Percentiles rank a stretch among this genome's conserved stretches.
Evolutionary conservation across 805 yeast genomes (phyloP).

Genomic region (Starmerella bombicola): DNA sequence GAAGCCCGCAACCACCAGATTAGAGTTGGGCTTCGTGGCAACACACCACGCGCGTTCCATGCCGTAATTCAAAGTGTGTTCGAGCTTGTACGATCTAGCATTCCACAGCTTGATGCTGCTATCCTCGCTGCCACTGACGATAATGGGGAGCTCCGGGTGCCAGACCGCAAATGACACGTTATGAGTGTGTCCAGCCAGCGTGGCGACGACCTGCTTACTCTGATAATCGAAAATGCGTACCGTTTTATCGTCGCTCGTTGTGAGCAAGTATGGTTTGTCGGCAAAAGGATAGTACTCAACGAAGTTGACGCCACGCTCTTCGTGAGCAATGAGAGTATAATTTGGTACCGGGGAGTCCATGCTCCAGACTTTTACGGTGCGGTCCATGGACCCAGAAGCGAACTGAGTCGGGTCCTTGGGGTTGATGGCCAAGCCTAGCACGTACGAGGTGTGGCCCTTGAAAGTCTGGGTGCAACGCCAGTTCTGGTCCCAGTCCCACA

Average conservation of each 20-base stretch:
- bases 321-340: conserved; percentile 84
- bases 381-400: conserved; percentile 93
- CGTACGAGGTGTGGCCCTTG: conserved; percentile 92
- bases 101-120: conserved; percentile 92
- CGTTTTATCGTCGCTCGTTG: conserved; percentile 82
- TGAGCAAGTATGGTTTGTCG: conserved; percentile 90
- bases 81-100: conserved; percentile 83
- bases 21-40: conserved; percentile 57
- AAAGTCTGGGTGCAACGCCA: conserved; percentile 86
- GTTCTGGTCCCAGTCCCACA: conserved; percentile 95
- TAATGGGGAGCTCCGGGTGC: conserved; percentile 94
- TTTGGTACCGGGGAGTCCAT: conserved; percentile 78
- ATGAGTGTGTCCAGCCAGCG: conserved; percentile 83
- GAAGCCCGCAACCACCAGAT: conserved; percentile 79
- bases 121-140: conserved; percentile 94
- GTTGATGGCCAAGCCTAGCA: conserved; percentile 87
- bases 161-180: conserved; percentile 94
- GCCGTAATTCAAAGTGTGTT: conserved; percentile 79
- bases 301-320: conserved; percentile 83
- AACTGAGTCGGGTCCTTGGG: conserved; percentile 96
- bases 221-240: conserved; percentile 94
- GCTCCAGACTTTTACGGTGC: conserved; percentile 95
- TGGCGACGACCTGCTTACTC: conserved; percentile 88
- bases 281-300: conserved; percentile 95
- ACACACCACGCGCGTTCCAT: conserved; percentile 97